phyloP scores from a whole-genome alignment of 441 rosid genomes.

The Arabidopsis lyrata region DNA sequence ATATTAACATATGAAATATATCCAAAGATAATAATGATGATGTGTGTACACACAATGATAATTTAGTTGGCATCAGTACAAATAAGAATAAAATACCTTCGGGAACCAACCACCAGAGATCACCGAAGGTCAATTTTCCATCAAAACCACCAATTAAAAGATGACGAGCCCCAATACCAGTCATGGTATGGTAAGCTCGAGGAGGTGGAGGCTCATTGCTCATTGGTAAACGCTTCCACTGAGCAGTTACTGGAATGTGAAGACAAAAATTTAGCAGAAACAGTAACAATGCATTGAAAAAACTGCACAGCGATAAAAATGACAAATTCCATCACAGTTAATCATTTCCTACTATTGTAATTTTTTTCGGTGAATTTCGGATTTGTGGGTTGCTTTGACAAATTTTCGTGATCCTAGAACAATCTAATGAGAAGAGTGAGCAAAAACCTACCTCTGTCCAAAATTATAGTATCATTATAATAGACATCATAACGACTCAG shows the following conservation, averaged over 20 bases:
- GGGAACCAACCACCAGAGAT: slow-evolving; percentile 96
- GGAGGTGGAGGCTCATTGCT: slow-evolving; percentile 83
- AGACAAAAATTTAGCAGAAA: slow-evolving; percentile 32
- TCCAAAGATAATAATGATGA: slow-evolving; percentile 9
- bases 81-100: slow-evolving; percentile 66
- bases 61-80: slow-evolving; percentile 7
- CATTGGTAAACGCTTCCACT: slow-evolving; percentile 85
- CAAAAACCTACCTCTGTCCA: slow-evolving; percentile 75
- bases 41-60: slow-evolving; percentile 5
- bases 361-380: slow-evolving; percentile 9
- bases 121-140: slow-evolving; percentile 93
- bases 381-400: neutral
- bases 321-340: slow-evolving; percentile 7
- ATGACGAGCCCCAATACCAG: slow-evolving; percentile 76
- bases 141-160: slow-evolving; percentile 94
- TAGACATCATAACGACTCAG: slow-evolving; percentile 97
- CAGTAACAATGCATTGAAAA: neutral
- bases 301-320: neutral
- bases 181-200: slow-evolving; percentile 95
- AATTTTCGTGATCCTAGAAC: neutral
- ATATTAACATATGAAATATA: neutral
- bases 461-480: slow-evolving; percentile 84
- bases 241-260: slow-evolving; percentile 72
- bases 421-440: slow-evolving; percentile 5
- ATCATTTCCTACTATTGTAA: slow-evolving; percentile 6